Evolutionary conservation across 345 rosid genomes (phyloP), one percentile per base, ranked within the genome.

Genomic region (Camelina sativa): DNA sequence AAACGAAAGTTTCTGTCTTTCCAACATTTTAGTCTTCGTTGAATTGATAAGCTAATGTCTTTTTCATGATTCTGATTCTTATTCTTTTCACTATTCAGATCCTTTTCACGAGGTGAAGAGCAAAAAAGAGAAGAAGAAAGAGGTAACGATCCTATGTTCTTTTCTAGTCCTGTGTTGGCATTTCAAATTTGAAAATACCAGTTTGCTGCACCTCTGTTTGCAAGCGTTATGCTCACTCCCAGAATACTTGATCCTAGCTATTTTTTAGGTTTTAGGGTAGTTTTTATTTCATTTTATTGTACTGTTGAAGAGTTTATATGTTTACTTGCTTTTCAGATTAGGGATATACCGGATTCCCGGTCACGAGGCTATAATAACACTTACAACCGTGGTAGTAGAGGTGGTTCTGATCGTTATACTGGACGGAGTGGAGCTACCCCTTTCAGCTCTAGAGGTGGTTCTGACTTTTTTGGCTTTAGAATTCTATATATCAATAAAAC

Each of bases 51-150:
- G 47, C 65, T 70, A 17, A 7, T 28, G 28, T 40, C 53, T 32
- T 55, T 58, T 25, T 28, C 32, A 2, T 57, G 22, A 34, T 15
- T 3, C 53, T 52, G 34, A 51, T 62, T 25, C 20, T 72, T 16
- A 10, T 28, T 61, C 22, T 63, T 28, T 30, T 46, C 10, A 62
- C 64, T 65, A 5, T 86, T 71, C 73, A 93, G 97, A 91, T 89
- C 90, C 98, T 72, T 93, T 93, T 80, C 97, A 72, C 37, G 96
- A 91, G 84, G 98, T 93, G 79, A 93, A 86, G 90, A 93, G 97
- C 87, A 93, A 91, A 74, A 83, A 92, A 55, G 97, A 93, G 32
- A 91, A 91, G 87, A 86, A 86, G 82, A 93, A 91, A 79, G 94
- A 89, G 94, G 97, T 89, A 59, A 8, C 4, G 79, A 65, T 72